Evolutionary conservation across 768 basidiomycete species (phyloP), one percentile per base, ranked within the genome.

Genomic region (Hydnum rufescens): DNA sequence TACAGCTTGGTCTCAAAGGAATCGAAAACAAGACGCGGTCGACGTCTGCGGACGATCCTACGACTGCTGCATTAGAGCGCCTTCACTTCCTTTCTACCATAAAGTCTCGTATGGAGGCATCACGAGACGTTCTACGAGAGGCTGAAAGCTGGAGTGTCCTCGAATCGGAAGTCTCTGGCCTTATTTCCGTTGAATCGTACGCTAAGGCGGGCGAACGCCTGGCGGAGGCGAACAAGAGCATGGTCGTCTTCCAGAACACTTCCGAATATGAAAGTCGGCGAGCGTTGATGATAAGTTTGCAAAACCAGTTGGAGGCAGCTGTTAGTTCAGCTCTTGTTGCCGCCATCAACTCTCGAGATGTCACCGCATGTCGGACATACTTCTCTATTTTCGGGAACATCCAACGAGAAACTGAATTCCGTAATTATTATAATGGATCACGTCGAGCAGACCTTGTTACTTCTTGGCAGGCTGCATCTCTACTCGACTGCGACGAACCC

Each of bases 101-200:
- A 28, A 95, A 89, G 62, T 69, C 68, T 23, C 72, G 82, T 22
- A 90, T 99, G 87, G 88, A 90, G 62, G 78, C 79, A 0, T 75
- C 88, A 1, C 71, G 90, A 31, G 88, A 88, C 56, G 89, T 96
- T 18, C 67, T 97, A 32, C 77, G 81, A 25, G 93, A 97, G 62
- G 92, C 95, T 8, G 92, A 97, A 69, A 86, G 82, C 58, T 99
- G 95, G 95, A 85, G 82, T 53, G 86, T 87, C 2, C 73, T 99
- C 44, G 95, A 97, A 63, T 73, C 82, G 32, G 95, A 99, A 66
- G 82, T 95, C 46, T 85, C 83, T 0, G 71, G 81, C 2, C 73
- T 93, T n/a, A 72, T 97, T 39, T 67, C 72, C 13, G 74, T 75
- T 59, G 52, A 59, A 42, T 77, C 71, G 57, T 93, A 86, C 61